Evolutionary conservation across 495 filamentous ascomycete genomes (phyloP).

Genomic region (Xylaria telfairii): DNA sequence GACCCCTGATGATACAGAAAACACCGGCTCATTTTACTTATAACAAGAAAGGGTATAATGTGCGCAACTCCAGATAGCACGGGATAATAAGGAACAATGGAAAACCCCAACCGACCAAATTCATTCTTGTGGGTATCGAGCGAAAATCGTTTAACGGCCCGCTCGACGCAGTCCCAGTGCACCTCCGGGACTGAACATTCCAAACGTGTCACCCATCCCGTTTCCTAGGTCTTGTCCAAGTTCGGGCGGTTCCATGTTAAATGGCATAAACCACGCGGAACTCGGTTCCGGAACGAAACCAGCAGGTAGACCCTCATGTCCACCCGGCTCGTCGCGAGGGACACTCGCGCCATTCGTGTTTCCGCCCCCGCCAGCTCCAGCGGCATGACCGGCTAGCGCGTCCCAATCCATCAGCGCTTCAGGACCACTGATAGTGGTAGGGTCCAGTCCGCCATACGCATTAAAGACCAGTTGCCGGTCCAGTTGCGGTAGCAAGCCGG

Average conservation of each 20-base stretch:
- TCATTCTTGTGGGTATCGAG: neutral
- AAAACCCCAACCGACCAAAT: neutral
- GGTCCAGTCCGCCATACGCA: constrained; percentile 72
- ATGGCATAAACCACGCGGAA: constrained; percentile 92
- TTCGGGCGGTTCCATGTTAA: constrained; percentile 82
- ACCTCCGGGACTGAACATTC: constrained; percentile 46
- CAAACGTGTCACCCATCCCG: constrained; percentile 47
- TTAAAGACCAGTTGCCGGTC: constrained; percentile 81
- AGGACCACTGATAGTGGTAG: constrained; percentile 41
- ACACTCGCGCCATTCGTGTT: constrained; percentile 63
- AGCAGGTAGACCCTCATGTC: constrained; percentile 32
- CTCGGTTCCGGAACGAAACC: constrained; percentile 58
- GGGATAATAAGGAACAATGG: neutral
- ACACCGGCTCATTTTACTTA: neutral
- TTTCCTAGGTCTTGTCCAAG: constrained; percentile 57
- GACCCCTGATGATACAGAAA: constrained; percentile 17
- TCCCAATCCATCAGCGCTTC: constrained; percentile 43
- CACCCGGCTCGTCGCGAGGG: constrained; percentile 37
- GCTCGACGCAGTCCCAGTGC: constrained; percentile 36
- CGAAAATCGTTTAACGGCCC: constrained; percentile 23
- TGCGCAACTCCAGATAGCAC: constrained; percentile 18
- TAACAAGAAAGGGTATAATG: constrained; percentile 24
- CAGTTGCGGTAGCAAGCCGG: constrained; percentile 62
- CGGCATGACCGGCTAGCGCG: constrained; percentile 35
- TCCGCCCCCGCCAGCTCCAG: constrained; percentile 64